Evolutionary conservation across 495 filamentous ascomycete genomes (phyloP), one percentile per base, ranked within the genome.

Genomic region (Trichoderma gamsii): DNA sequence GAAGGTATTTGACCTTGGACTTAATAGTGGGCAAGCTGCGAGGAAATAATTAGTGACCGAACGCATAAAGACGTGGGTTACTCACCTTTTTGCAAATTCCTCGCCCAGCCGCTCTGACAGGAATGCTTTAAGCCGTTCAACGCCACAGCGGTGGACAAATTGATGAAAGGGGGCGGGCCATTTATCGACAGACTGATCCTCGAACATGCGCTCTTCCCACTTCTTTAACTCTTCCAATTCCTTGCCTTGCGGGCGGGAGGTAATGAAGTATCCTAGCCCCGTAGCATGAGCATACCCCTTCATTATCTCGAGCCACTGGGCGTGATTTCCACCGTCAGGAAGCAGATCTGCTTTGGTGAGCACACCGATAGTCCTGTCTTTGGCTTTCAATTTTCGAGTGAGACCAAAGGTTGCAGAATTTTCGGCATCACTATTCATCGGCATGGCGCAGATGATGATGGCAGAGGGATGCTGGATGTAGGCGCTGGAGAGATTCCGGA

Each of bases 341-440:
- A 92, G 71, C 0, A 87, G 80, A 71, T 97, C 92, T 0, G 92
- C 91, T 72, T 93, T 97, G 0, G 92, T 96, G 59, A 94, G 80
- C 0, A 93, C 88, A 0, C 92, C 92, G 38, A 94, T 79, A 11
- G 88, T 91, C 4, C 91, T 82, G 8, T 77, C 46, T 0, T 81
- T 76, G 0, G 91, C 91, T n/a, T 82, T 79, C 12, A 81, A 73
- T 12, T 86, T 77, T 0, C 82, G 77, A 25, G 93, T 85, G 3
- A 92, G 76, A 0, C 81, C 79, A 0, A 88, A 84, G 0, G 91
- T 89, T n/a, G 79, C 88, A 0, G 89, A 92, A 38, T 87, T 92
- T 0, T 88, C 85, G 0, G 89, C 80, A 67, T 96, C 91, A 15
- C 83, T 81, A 0, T 88, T 89, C 88, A 94, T 93, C 0, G 90